phyloP scores from a whole-genome alignment of 495 filamentous ascomycete species.

The Aspergillus cristatus region DNA sequence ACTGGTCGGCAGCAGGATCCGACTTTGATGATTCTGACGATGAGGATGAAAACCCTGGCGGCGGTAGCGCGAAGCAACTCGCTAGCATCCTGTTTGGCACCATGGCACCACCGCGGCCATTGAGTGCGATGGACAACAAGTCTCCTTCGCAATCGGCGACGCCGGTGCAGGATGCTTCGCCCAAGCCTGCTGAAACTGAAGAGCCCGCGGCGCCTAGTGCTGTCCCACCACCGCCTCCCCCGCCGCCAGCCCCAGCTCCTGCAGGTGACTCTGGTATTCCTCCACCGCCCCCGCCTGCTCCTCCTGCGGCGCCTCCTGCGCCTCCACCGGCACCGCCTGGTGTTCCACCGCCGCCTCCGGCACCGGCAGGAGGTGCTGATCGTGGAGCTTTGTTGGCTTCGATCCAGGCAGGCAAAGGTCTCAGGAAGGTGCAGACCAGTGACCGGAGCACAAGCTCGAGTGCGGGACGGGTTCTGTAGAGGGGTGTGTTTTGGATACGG shows the following conservation, averaged over 20 bases:
- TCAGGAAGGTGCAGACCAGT: constrained; percentile 78
- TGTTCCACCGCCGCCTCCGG: constrained; percentile 44
- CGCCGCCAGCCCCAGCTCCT: constrained; percentile 27
- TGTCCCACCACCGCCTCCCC: constrained; percentile 18
- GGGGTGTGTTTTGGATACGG: background rate
- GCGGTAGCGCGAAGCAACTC: constrained; percentile 78
- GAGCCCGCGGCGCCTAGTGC: constrained; percentile 11
- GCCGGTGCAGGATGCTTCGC: constrained; percentile 27
- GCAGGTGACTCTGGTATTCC: constrained; percentile 21
- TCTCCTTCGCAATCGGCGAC: constrained; percentile 33
- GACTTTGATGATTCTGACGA: constrained; percentile 63
- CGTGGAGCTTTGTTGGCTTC: constrained; percentile 63
- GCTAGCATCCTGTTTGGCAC: constrained; percentile 93
- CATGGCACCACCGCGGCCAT: constrained; percentile 87
- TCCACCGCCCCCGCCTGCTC: constrained; percentile 21
- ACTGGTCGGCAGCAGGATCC: constrained; percentile 77
- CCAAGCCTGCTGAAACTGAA: constrained; percentile 10
- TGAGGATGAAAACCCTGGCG: constrained; percentile 64
- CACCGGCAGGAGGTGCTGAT: constrained; percentile 30
- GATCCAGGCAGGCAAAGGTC: constrained; percentile 65
- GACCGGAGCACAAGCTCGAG: constrained; percentile 64
- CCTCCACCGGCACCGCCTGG: constrained; percentile 48
- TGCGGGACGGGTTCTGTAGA: constrained; percentile 60
- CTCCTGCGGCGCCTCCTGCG: constrained; percentile 35
- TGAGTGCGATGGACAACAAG: constrained; percentile 73